These are phyloP conservation scores for Anastatica hierochuntica DNA, from an alignment of 345 rosid species.

Conservation along the genomic window DNA sequence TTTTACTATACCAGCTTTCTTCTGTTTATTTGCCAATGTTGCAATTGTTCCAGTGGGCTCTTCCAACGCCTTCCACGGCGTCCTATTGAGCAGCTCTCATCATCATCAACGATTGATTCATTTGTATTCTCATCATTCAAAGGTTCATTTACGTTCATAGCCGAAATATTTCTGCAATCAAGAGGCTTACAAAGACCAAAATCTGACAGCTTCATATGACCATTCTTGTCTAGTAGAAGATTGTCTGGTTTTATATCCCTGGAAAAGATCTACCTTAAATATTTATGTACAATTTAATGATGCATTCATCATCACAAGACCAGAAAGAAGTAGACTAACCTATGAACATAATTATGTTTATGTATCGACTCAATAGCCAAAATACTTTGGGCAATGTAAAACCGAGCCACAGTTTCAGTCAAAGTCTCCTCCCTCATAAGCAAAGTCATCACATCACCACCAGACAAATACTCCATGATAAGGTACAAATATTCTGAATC, in stretches of 20 bases:
- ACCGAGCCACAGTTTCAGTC: conserved; percentile 85
- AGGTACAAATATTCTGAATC: conserved; percentile 71
- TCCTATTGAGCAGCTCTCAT: conserved; percentile 41
- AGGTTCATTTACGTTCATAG: conserved; percentile 63
- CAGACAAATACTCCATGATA: conserved; percentile 91
- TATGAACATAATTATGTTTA: conserved; percentile 81
- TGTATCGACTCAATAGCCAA: conserved; percentile 93
- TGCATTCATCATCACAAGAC: neutral
- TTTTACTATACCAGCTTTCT: conserved; percentile 56
- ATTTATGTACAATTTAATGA: neutral
- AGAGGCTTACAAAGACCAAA: conserved; percentile 99
- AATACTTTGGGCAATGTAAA: conserved; percentile 81
- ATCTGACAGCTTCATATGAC: conserved; percentile 92
- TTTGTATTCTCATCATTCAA: conserved; percentile 56
- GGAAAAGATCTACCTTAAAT: conserved; percentile 18
- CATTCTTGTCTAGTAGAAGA: conserved; percentile 75
- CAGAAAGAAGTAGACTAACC: conserved; percentile 34
- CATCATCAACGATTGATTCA: conserved; percentile 56
- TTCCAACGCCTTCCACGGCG: conserved; percentile 61
- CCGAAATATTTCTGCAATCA: conserved; percentile 60
- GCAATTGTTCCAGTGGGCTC: conserved; percentile 72
- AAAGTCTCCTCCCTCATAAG: conserved; percentile 88
- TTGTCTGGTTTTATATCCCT: conserved; percentile 98
- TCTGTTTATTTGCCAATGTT: conserved; percentile 87
- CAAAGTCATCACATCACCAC: conserved; percentile 94